These are phyloP conservation scores for Stenogyne calaminthoides DNA, from an alignment of 305 asterid genomes.

Conservation along the genomic window DNA sequence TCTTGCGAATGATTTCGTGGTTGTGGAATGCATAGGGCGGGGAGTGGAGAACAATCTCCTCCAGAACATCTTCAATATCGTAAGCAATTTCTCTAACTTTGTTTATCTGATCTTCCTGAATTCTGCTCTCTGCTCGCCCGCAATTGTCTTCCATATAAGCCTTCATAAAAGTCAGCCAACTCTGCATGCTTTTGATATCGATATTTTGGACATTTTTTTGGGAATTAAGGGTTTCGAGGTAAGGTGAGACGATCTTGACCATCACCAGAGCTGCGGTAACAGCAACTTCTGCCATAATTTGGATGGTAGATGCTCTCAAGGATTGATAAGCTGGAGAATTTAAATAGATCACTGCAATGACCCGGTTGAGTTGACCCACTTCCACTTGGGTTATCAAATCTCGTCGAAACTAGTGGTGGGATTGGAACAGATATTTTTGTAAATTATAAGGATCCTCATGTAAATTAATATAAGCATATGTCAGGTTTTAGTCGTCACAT, in stretches of 20 bases:
- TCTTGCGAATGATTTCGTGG: background rate
- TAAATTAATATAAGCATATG: too few species aligned
- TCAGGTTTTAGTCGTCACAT: too few species aligned
- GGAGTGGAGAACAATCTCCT: constrained; percentile 32
- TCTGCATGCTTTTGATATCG: background rate
- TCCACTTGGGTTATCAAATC: too few species aligned
- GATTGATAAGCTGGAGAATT: too few species aligned
- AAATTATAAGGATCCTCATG: too few species aligned
- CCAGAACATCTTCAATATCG: constrained; percentile 43
- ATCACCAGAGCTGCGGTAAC: constrained; percentile 21
- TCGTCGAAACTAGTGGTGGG: too few species aligned
- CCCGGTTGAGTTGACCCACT: too few species aligned
- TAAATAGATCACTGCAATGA: too few species aligned
- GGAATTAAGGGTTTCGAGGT: background rate
- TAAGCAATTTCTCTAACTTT: constrained; percentile 27
- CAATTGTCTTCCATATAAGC: constrained; percentile 27
- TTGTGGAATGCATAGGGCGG: constrained; percentile 28
- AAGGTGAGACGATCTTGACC: constrained; percentile 9
- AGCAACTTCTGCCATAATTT: constrained; percentile 42
- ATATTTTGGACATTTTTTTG: background rate
- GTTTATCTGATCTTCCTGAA: background rate
- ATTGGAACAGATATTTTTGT: too few species aligned
- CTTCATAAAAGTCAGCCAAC: constrained; percentile 18
- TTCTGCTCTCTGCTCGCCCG: constrained; percentile 7
- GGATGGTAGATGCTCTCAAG: too few species aligned